Percentiles rank a stretch among this genome's conserved stretches.
phyloP scores from a whole-genome alignment of 495 filamentous ascomycete genomes.

The Viridothelium virens region DNA sequence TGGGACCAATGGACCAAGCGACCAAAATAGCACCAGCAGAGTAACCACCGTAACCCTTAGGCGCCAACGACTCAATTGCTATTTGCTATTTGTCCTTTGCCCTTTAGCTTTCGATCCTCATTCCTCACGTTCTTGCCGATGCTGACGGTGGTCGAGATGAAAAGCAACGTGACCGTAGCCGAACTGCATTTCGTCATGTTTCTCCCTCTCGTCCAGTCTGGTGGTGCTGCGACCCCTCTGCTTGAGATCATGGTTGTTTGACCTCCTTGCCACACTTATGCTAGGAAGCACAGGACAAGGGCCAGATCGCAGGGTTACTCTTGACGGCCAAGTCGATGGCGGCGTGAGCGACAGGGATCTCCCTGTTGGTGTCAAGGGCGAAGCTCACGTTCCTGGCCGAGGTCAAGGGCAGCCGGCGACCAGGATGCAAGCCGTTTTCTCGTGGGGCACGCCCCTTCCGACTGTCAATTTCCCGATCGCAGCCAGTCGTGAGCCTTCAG shows the following conservation, averaged over 20 bases:
- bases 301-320: slow-evolving; percentile 3
- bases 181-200: slow-evolving; percentile 9
- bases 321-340: background rate
- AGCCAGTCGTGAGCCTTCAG: background rate
- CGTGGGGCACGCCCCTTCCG: background rate
- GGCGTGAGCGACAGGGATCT: background rate
- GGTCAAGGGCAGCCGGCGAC: background rate
- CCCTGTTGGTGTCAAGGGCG: slow-evolving; percentile 4
- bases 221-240: background rate
- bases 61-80: slow-evolving; percentile 1
- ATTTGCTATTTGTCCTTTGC: background rate
- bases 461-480: background rate
- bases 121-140: background rate
- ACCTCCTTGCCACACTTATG: slow-evolving; percentile 8
- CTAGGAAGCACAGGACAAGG: background rate
- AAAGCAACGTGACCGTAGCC: background rate
- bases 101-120: too few relatives aligned
- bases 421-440: background rate
- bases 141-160: background rate
- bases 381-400: slow-evolving; percentile 8
- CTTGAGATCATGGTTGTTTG: slow-evolving; percentile 11
- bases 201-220: background rate
- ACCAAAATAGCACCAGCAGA: slow-evolving; percentile 3
- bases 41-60: background rate
- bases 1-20: background rate